These are phyloP conservation scores for Delphinella strobiligena DNA, from an alignment of 2,329 filamentous ascomycete species.

Conservation along the genomic window DNA sequence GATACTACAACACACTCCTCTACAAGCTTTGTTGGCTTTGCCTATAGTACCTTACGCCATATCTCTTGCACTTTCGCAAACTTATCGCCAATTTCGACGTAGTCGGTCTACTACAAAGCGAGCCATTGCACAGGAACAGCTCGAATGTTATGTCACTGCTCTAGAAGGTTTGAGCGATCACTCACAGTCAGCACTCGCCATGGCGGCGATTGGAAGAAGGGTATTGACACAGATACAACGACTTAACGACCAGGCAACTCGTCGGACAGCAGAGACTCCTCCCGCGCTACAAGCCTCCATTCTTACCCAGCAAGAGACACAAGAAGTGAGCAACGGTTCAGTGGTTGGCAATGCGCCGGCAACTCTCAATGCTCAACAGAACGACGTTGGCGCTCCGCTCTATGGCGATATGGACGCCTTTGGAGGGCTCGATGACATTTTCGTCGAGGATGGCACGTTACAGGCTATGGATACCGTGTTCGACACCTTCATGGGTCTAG, in stretches of 20 bases:
- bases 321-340: neutral
- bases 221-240: slow-evolving; percentile 8
- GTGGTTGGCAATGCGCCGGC: neutral
- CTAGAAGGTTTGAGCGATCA: slow-evolving; percentile 7
- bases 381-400: neutral
- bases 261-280: neutral
- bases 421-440: slow-evolving; percentile 1
- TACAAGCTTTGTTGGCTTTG: slow-evolving; percentile 36
- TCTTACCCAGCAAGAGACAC: too few relatives aligned
- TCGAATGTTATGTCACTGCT: slow-evolving; percentile 8
- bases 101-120: slow-evolving; percentile 5
- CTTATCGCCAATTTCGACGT: slow-evolving; percentile 43
- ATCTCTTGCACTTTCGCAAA: slow-evolving; percentile 42
- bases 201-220: slow-evolving; percentile 8
- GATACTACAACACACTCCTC: slow-evolving; percentile 34
- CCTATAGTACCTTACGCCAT: slow-evolving; percentile 46
- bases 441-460: slow-evolving; percentile 6
- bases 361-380: neutral
- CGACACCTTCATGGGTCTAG: slow-evolving; percentile 11
- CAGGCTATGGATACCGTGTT: slow-evolving; percentile 11
- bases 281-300: too few relatives aligned
- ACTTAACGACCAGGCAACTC: slow-evolving; percentile 1
- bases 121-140: slow-evolving; percentile 9
- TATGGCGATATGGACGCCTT: neutral
- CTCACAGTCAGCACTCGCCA: slow-evolving; percentile 8